Evolutionary conservation across 2,329 filamentous ascomycete genomes (phyloP).

Genomic region (Botryotinia calthae): DNA sequence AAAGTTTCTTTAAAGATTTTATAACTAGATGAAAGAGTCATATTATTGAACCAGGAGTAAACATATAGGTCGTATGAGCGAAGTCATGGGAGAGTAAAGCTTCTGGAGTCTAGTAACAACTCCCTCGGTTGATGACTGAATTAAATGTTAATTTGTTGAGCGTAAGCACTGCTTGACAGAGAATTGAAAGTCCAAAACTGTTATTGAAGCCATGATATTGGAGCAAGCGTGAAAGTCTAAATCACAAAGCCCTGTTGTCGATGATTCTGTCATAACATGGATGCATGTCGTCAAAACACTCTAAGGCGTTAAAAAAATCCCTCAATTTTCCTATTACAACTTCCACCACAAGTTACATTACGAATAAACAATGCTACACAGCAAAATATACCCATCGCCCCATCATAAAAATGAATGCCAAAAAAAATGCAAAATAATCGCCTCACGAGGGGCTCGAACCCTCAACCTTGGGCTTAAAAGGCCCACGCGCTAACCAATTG

Average conservation of each 20-base stretch:
- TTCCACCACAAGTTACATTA: background rate
- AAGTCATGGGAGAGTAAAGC: background rate
- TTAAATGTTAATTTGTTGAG: background rate
- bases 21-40: background rate
- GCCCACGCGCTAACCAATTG: slow-evolving; percentile 20
- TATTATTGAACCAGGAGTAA: background rate
- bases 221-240: background rate
- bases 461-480: slow-evolving; percentile 20
- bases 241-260: background rate
- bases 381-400: background rate
- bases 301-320: background rate
- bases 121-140: background rate
- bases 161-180: background rate
- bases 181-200: background rate
- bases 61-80: background rate
- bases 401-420: background rate
- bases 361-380: background rate
- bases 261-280: background rate
- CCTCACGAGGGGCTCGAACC: slow-evolving; percentile 11
- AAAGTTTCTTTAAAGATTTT: background rate
- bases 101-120: background rate
- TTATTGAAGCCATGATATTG: background rate
- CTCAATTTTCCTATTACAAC: background rate
- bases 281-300: background rate
- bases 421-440: background rate